A percentile compares a stretch with the other conserved stretches of the same genome.
Evolutionary conservation across 2,329 filamentous ascomycete species (phyloP).

Genomic region (Trichoderma sp.): DNA sequence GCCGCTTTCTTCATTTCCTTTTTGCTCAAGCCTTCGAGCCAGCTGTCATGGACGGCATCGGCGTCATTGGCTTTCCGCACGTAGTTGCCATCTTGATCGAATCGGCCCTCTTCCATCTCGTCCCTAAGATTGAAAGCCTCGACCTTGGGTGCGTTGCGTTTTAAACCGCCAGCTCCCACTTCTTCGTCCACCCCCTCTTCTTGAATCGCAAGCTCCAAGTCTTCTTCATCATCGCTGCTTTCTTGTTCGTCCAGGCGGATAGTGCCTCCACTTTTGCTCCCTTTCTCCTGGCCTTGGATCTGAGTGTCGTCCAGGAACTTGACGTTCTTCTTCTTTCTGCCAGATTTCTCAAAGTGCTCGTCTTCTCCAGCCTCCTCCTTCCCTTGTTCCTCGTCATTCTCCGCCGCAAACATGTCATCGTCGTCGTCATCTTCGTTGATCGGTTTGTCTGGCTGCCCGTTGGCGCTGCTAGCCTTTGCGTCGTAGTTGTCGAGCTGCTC

Average conservation of each 20-base stretch:
- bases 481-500: constrained; percentile 59
- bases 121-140: constrained; percentile 93
- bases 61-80: constrained; percentile 86
- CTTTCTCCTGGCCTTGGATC: constrained; percentile 78
- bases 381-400: constrained; percentile 51
- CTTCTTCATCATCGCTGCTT: constrained; percentile 65
- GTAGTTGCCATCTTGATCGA: constrained; percentile 89
- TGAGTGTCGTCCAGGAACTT: constrained; percentile 59
- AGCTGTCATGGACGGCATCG: constrained; percentile 86
- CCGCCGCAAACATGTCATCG: constrained; percentile 84
- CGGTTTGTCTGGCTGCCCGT: constrained; percentile 24
- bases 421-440: constrained; percentile 47
- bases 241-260: constrained; percentile 62
- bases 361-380: constrained; percentile 36
- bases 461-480: constrained; percentile 45
- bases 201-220: constrained; percentile 68
- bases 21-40: constrained; percentile 90
- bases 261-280: constrained; percentile 72
- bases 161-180: constrained; percentile 84
- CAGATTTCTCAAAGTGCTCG: constrained; percentile 38
- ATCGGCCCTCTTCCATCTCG: constrained; percentile 90
- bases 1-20: constrained; percentile 89
- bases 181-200: constrained; percentile 84
- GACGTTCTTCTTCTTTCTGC: constrained; percentile 65
- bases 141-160: constrained; percentile 88